Base-by-base conservation (phyloP, 1,139 yeast species). In the Geotrichum carabidarum region DNA sequence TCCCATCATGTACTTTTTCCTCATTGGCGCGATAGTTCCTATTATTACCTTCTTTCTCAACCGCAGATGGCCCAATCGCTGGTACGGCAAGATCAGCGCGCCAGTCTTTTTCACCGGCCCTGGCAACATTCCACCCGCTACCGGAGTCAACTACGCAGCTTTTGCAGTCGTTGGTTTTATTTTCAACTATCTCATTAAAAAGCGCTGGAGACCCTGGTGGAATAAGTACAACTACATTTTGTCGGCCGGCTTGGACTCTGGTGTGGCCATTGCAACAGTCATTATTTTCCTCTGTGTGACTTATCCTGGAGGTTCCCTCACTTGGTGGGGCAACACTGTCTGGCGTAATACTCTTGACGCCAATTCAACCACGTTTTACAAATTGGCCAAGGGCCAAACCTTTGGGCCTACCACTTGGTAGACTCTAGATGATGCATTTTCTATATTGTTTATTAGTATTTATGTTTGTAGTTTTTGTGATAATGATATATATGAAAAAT, bases 191-290 rank as follows among this genome's bases (percentile, higher is more conserved):
- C 69, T 63, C 58, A 60, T 74, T 50, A 73, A 71, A 61, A 69
- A 68, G 56, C 67, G 65, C 58, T 41, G 18, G 30, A 22, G 37
- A 8, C 40, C 54, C 8, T 79, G 72, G 94, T 93, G 54, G 90
- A 82, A 61, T 86, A 77, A 57, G 94, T 86, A 73, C 89, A 83
- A 56, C 86, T 74, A 57, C 86, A 17, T 73, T 76, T 67, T 67
- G 74, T 61, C 63, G 66, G 58, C 63, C 71, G 62, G 68, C 61
- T 6, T 62, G 59, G 43, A 59, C 65, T 60, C 50, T 18, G 55
- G 55, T 65, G 73, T 56, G 63, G 53, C 78, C 81, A 38, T 79
- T 84, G 31, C 78, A 83, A 17, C 77, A 82, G 1, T 75, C 80
- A 1, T 72, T 78, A 1, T 71, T 77, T 8, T 71, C 78, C 4